Evolutionary conservation across 2,329 filamentous ascomycete genomes (phyloP).

Genomic region (Thielaviopsis punctulata): DNA sequence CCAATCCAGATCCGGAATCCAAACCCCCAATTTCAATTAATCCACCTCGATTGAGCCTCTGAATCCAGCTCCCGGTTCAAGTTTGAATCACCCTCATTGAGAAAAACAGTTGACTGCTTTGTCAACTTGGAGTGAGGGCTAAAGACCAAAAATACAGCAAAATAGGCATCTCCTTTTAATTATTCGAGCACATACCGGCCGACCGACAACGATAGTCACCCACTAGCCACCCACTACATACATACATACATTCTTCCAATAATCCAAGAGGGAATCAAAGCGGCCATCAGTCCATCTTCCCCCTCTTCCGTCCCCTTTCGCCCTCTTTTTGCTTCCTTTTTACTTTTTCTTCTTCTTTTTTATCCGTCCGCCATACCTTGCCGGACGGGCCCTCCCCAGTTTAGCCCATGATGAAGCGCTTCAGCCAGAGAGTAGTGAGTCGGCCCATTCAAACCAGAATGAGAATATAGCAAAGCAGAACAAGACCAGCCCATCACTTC

Average conservation of each 20-base stretch:
- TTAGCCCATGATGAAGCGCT: constrained; percentile 71
- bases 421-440: constrained; percentile 93
- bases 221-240: neutral
- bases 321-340: neutral
- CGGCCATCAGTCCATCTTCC: neutral
- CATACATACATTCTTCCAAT: neutral
- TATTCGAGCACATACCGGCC: neutral
- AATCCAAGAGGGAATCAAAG: neutral
- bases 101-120: neutral
- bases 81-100: neutral
- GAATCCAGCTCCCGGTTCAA: neutral
- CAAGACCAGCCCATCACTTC: neutral
- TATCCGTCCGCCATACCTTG: constrained; percentile 10
- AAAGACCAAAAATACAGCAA: too few species aligned
- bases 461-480: too few species aligned
- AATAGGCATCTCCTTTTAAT: neutral
- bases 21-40: neutral
- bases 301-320: constrained; percentile 6
- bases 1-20: neutral
- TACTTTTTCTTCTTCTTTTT: neutral
- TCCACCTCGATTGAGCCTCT: neutral
- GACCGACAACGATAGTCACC: neutral
- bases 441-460: neutral
- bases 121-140: neutral
- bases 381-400: constrained; percentile 14